Evolutionary conservation across 2,329 filamentous ascomycete genomes (phyloP), one percentile per base, ranked within the genome.

Genomic region (Pseudofabraea citricarpa): DNA sequence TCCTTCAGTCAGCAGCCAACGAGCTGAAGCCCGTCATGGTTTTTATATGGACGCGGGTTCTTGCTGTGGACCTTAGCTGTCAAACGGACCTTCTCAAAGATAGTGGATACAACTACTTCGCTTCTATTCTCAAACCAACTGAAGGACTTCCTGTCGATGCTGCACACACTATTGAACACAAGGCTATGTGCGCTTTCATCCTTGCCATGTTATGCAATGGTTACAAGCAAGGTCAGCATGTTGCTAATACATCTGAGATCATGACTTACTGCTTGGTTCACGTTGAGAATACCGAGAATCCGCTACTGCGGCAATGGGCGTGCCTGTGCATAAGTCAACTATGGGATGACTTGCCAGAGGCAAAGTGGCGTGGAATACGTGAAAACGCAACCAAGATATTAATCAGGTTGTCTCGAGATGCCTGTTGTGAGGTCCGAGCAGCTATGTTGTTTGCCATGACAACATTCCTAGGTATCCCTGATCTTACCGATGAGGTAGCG

Each of bases 21-120:
- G 93, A 98, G 64, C 70, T 98, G 49, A 97, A 97, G 60, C 91
- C 93, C 0, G 90, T 97, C 47, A 97, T 98, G 93, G 90, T 98
- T 5, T 98, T 97, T 64, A 98, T 98, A 50, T 98, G 93, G 93
- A 90, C 93, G 5, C 81, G 93, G 38, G 89, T 98, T 33, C 79
- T 98, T 51, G 93, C 93, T 6, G 93, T 98, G 5, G 93, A 98
- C 59, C 83, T 93, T 47, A 88, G 87, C 1, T 96, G 93, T 59
- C 93, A 98, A 64, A 83, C 84, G 49, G 93, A 98, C 63, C 72
- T 98, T 10, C 81, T 97, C 55, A 97, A 97, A 66, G 93, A 98
- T 61, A 95, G 90, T 57, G 93, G 93, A 6, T 97, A 95, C 60
- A 88, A 89, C 57, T 98, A 98, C 67, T 98, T 98, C 63, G 90